Base-by-base conservation (phyloP, 2,329 filamentous ascomycete species). In the Verticillium longisporum region DNA sequence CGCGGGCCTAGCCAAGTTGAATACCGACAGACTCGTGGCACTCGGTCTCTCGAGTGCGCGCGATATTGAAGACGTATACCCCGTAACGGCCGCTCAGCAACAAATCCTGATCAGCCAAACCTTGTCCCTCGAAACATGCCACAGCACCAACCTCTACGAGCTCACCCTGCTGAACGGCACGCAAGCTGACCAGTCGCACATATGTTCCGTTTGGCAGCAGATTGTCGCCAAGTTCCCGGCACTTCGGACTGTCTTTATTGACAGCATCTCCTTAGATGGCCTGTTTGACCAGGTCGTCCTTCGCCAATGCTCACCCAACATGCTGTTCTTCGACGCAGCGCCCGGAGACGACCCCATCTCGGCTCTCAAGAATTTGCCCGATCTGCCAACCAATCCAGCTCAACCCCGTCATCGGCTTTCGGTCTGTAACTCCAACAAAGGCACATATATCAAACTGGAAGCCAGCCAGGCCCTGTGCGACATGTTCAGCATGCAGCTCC, bases 381-480 rank as follows among this genome's bases (percentile, higher is more conserved):
- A 76, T 6, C 67, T 83, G 55, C 72, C 71, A 38, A 68, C 62
- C 56, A 72, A 60, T 61, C 69, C 63, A 65, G 74, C 66, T 1
- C 75, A 78, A 56, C 80, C 82, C 9, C 76, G 78, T 31, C 81
- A 84, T 65, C 71, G 81, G 32, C 74, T 84, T 3, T 78, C 80
- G 0, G 79, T 84, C 32, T 83, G 81, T 62, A 77, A 77, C 61
- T 75, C 77, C 0, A 67, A 72, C 0, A 69, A 71, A 4, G 77
- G 74, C 64, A 80, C 79, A 1, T 71, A 80, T 21, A 65, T 84
- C 41, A 80, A 81, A 67, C 63, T 84, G 4, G 81, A 84, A 64
- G 74, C 77, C 14, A 83, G 78, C 64, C 79, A 80, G 60, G 79
- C 79, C 0, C 69, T 83, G 18, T 83, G 80, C 60, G 81, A 84